Evolutionary conservation across 164 flowering plant genomes (phyloP), one percentile per base, ranked within the genome.

Genomic region (Berberis thunbergii): DNA sequence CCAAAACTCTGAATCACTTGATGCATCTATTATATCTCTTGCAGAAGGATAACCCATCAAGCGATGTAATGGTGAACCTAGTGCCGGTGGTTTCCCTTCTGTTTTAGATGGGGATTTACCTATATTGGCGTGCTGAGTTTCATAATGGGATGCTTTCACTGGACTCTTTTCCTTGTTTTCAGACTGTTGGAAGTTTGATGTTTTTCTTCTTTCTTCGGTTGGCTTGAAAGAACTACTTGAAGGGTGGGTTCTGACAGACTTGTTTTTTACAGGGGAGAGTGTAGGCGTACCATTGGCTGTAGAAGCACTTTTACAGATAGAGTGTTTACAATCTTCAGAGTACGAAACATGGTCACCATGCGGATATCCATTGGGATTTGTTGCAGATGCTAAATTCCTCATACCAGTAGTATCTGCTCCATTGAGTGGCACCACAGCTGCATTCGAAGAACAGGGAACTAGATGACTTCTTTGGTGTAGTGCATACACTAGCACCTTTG

Each of bases 41-140:
- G 85, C 79, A 7, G 95, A 84, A 42, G 83, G 65, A 72, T 90
- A 88, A 10, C 95, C 97, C 91, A 86, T 84, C 43, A 87, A 86
- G 49, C 64, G 75, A 73, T 85, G 93, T 64, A 88, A 91, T 3
- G 87, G 88, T 1, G 88, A 78, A 65, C 73, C 68, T 40, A 64
- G 11, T 39, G 45, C 42, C 7, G 66, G 11, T n/a, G 58, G 70
- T 45, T 59, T 41, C 65, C 66, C 76, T 65, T 72, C 78, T 54
- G 60, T 69, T 59, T 76, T 83, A 11, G 73, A 58, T 45, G 73
- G 57, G 6, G 41, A 41, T 43, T 62, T 71, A 57, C 67, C 67
- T 57, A 67, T 9, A 41, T 64, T 67, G 43, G 65, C 57, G 59
- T 76, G 73, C 48, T 69, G n/a, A 10, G 64, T 70, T 4, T 49